These are phyloP conservation scores for Suzukiozyma palmioleophila DNA, from an alignment of 1,139 yeast genomes.

Conservation along the genomic window DNA sequence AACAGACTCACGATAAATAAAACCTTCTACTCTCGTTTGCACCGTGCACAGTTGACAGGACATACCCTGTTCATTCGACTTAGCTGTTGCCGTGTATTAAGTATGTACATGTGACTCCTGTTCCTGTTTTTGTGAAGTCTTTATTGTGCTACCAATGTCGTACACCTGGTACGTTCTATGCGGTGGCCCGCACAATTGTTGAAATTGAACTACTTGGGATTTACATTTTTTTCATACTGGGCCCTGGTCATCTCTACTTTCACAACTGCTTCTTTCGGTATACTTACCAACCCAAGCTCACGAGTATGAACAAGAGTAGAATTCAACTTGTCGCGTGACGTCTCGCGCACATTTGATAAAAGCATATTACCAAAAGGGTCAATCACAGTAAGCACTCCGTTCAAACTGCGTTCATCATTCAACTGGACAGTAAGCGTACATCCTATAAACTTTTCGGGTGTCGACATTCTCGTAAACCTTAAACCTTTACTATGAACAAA, in stretches of 20 bases:
- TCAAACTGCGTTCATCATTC: slow-evolving; percentile 29
- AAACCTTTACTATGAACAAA: too few relatives aligned
- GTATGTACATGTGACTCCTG: too few relatives aligned
- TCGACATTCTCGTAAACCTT: slow-evolving; percentile 1
- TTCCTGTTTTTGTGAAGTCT: too few relatives aligned
- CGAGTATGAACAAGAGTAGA: slow-evolving; percentile 21
- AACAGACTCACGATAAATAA: too few relatives aligned
- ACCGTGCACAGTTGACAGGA: too few relatives aligned
- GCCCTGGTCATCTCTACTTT: slow-evolving; percentile 17
- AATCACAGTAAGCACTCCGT: slow-evolving; percentile 39
- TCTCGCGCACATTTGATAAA: slow-evolving; percentile 33
- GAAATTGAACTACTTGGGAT: too few relatives aligned
- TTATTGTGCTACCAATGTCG: too few relatives aligned
- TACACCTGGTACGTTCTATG: too few relatives aligned
- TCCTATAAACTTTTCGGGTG: slow-evolving; percentile 32
- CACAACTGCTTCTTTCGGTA: slow-evolving; percentile 31
- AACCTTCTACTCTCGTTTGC: too few relatives aligned
- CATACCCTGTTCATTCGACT: too few relatives aligned
- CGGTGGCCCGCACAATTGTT: too few relatives aligned
- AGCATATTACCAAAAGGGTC: slow-evolving; percentile 46
- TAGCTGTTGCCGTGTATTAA: too few relatives aligned
- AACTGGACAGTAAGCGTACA: slow-evolving; percentile 24
- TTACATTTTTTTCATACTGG: background rate
- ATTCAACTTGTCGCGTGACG: slow-evolving; percentile 25
- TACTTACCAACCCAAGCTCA: slow-evolving; percentile 44